These are phyloP conservation scores for Ogataea methanolica DNA, from an alignment of 805 yeast species.

Conservation along the genomic window DNA sequence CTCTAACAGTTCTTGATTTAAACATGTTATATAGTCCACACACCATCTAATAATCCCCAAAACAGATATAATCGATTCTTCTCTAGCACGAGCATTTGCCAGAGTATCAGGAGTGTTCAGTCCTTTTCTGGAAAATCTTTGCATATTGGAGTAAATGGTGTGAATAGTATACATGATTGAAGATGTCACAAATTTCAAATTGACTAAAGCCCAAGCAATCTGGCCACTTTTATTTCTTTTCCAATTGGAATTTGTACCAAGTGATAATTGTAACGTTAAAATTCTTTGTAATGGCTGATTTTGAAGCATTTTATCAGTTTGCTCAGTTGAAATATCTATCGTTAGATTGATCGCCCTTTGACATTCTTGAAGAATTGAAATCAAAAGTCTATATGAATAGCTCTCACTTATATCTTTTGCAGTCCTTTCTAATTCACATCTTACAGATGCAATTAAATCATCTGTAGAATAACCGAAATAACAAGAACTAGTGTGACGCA, in stretches of 20 bases:
- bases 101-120: slow-evolving; percentile 43
- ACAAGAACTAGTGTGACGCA: slow-evolving; percentile 65
- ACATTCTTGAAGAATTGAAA: slow-evolving; percentile 53
- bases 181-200: slow-evolving; percentile 66
- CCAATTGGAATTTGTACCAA: slow-evolving; percentile 48
- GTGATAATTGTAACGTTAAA: slow-evolving; percentile 59
- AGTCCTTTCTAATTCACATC: slow-evolving; percentile 38
- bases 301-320: slow-evolving; percentile 67
- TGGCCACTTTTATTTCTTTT: slow-evolving; percentile 35
- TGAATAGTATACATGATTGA: slow-evolving; percentile 61
- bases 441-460: slow-evolving; percentile 59
- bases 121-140: slow-evolving; percentile 52
- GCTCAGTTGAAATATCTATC: slow-evolving; percentile 66
- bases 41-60: slow-evolving; percentile 87
- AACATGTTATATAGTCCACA: slow-evolving; percentile 66
- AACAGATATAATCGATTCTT: slow-evolving; percentile 57
- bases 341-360: slow-evolving; percentile 74
- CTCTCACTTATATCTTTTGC: slow-evolving; percentile 17
- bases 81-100: slow-evolving; percentile 40
- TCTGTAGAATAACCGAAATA: slow-evolving; percentile 64
- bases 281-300: slow-evolving; percentile 76
- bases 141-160: slow-evolving; percentile 59
- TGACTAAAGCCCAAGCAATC: slow-evolving; percentile 60
- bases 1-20: slow-evolving; percentile 68
- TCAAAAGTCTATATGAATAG: slow-evolving; percentile 32